Evolutionary conservation across 2,329 filamentous ascomycete species (phyloP).

Genomic region (Pseudogymnoascus sp.): DNA sequence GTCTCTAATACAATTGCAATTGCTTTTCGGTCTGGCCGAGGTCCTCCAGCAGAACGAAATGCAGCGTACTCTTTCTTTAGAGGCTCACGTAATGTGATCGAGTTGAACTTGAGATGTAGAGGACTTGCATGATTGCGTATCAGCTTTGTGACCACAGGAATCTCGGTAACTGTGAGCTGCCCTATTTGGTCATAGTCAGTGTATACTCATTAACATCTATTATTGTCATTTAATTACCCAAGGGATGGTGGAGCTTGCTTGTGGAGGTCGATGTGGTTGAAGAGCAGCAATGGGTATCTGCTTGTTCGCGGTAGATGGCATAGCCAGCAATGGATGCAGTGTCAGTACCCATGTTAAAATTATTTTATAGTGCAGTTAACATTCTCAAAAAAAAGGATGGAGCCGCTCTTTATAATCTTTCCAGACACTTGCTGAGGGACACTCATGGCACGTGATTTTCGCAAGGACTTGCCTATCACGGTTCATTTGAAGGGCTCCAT

Average conservation of each 20-base stretch:
- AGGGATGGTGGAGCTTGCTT: background rate
- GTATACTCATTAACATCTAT: background rate
- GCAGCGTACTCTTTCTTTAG: conserved; percentile 48
- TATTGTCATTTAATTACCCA: conserved; percentile 8
- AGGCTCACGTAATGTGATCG: conserved; percentile 46
- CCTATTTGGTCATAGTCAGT: conserved; percentile 30
- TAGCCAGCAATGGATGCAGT: conserved; percentile 39
- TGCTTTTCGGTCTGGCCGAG: conserved; percentile 43
- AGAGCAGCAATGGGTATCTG: too few species aligned
- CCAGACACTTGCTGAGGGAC: too few species aligned
- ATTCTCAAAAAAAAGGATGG: too few species aligned
- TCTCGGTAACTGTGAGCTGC: conserved; percentile 48
- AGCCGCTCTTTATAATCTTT: too few species aligned
- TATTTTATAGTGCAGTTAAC: too few species aligned
- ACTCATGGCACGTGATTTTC: too few species aligned
- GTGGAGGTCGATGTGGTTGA: background rate
- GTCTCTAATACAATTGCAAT: conserved; percentile 42
- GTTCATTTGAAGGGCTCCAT: too few species aligned
- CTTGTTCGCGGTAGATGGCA: conserved; percentile 36
- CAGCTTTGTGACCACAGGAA: conserved; percentile 41
- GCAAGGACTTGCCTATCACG: too few species aligned
- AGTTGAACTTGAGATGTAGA: conserved; percentile 56
- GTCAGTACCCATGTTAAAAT: conserved; percentile 23
- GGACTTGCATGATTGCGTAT: conserved; percentile 45
- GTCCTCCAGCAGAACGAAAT: conserved; percentile 43